Base-by-base conservation (phyloP, 2,329 filamentous ascomycete species). In the Colletotrichum graminicola region DNA sequence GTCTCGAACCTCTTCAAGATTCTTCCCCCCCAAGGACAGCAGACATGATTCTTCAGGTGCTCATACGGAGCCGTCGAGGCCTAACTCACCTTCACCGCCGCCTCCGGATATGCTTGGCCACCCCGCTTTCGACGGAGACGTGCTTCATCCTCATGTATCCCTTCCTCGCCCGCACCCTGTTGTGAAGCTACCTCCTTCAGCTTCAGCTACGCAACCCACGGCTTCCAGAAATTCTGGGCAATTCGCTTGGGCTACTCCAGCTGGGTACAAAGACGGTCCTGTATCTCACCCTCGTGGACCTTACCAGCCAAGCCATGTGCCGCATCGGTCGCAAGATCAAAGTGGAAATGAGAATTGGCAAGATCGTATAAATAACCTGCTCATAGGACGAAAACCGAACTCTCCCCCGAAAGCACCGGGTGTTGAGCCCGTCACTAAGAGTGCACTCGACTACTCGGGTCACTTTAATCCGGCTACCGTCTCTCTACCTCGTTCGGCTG, bases 291-390 rank as follows among this genome's bases (percentile, higher is more conserved):
- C 57, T 11, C 65, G 69, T 10, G 69, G 45, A 10, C n/a, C 43
- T 18, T 47, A 69, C 59, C 59, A 62, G 14, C 66, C 67, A n/a
- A 64, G 34, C 73, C 76, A 74, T 29, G 73, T 66, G 7, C 75
- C 78, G 8, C 64, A 72, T 14, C 74, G 75, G 55, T 75, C 76
- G 32, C 69, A 71, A 26, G 77, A 77, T 21, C 84, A 85, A 61
- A 81, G 82, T 10, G 78, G 80, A 71, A 75, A 82, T 73, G 77
- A 78, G 63, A 86, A 87, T 66, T 95, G 94, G 94, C 94, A 97
- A 80, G 91, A 93, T 76, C 91, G 91, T 76, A 94, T 98, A 79
- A 94, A 97, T 80, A 91, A 88, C 56, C 86, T 97, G 55, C 87
- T 97, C 45, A 89, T 90, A 75, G 89, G 90, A n/a, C 83, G 84